Evolutionary conservation across 306 rosid genomes (phyloP), one percentile per base, ranked within the genome.

Genomic region (Fragaria iinumae): DNA sequence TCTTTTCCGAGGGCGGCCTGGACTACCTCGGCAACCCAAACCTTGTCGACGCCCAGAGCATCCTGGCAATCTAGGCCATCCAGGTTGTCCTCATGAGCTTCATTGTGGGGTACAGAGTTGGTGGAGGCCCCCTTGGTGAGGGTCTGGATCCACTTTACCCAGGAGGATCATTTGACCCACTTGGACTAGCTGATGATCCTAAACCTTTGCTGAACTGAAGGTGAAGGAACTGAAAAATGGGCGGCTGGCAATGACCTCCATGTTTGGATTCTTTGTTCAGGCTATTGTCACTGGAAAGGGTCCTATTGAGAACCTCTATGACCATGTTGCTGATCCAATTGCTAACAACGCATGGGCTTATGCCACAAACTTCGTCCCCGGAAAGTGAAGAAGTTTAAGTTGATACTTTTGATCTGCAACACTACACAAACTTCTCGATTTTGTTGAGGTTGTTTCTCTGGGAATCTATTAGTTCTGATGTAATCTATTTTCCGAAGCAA

Each of bases 371-470:
- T 57, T 57, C 6, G 91, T 87, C 84, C 97, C 97, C 17, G 95
- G 97, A 75, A 93, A 90, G 76, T 91, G 84, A 94, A 79, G 86
- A 86, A 64, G 76, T 67, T 57, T 18, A 63, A 32, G 69, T 45
- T 20, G 27, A 53, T 53, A 44, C 50, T 65, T 75, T 75, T 79
- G 36, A 49, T 39, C 62, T 79, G 82, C 72, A 75, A 83, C 62
- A 50, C 56, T 75, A 53, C 80, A 44, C 49, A 55, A 77, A 44
- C 75, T 76, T 83, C 76, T 78, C 85, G 80, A 80, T 55, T 67
- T 53, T 47, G 80, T 67, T 67, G 70, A 83, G 72, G 76, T 85
- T 85, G 76, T 77, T 29, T 76, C 78, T 76, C 52, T 80, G 81
- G 66, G 53, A 82, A 76, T 52, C 68, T 62, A 52, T 79, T 74